Base-by-base conservation (phyloP, 2,329 filamentous ascomycete species). In the Epichloe brachyelytri region DNA sequence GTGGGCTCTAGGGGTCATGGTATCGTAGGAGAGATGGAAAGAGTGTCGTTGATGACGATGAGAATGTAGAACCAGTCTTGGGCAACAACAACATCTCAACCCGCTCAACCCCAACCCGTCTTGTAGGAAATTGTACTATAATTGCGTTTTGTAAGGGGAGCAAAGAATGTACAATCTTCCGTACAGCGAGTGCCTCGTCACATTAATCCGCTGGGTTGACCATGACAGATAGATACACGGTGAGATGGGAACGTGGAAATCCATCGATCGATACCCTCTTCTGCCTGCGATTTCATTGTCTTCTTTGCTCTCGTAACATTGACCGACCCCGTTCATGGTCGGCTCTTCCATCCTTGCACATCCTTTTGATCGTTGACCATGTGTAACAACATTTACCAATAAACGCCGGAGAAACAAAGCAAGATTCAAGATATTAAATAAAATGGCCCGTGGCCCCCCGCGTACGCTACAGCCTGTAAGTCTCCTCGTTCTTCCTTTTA, bases 1-100 rank as follows among this genome's bases (percentile, higher is more conserved):
- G 71, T 95, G 90, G 89, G 82, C 82, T 46, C 64, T 96, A 58
- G 81, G 83, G 88, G 88, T 20, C 82, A 85, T 60, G 90, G 90
- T 15, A 78, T 91, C 48, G 75, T 95, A 44, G 89, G 88, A 7
- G 88, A 95, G 75, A 77, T 96, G 71, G 88, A 95, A 72, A 80
- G 83, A 61, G 78, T 79, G 4, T 63, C 73, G 41, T 61, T 81
- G 59, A 66, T 73, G 64, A 74, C 67, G 41, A 64, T 76, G 69
- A 70, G 68, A 58, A 59, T 73, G 60, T 74, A 63, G 66, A 56
- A 0, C 26, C 30, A 30, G 30, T 30, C 30, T 30, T 4, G 30
- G 30, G 10, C 6, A 22, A 22, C 22, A 26, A 26, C 22, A 30
- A 22, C 20, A 22, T 30, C 8, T 30, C 30, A 30, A 8, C 26